Conservation (phyloP, 2,329 filamentous ascomycete species). For the Drechslerella stenobrocha region DNA sequence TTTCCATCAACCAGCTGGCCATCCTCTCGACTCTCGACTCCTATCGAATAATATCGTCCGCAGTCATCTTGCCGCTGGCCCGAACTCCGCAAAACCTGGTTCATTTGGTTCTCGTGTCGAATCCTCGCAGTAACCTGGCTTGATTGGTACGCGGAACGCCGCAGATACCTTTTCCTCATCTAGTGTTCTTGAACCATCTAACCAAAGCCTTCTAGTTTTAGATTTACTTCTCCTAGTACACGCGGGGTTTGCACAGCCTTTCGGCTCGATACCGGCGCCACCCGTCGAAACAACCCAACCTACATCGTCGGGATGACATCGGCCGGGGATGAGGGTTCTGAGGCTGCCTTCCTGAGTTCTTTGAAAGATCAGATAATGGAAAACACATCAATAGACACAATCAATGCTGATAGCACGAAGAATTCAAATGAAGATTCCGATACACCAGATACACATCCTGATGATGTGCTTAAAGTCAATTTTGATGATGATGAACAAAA, state of each 20-base stretch:
- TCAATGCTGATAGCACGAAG: constrained; percentile 34
- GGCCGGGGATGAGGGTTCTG: constrained; percentile 36
- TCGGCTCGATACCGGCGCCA: not conserved
- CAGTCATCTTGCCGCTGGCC: not conserved
- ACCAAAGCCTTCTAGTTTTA: not conserved
- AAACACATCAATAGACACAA: constrained; percentile 28
- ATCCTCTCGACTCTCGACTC: not conserved
- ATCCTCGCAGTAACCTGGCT: not conserved
- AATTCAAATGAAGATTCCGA: constrained; percentile 35
- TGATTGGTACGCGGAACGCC: not conserved
- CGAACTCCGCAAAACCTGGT: not conserved
- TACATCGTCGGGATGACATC: constrained; percentile 27
- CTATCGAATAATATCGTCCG: not conserved
- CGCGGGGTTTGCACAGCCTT: too few relatives aligned
- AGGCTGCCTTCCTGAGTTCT: constrained; percentile 43
- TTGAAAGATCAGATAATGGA: constrained; percentile 44
- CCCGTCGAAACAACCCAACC: constrained; percentile 23
- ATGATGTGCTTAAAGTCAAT: constrained; percentile 47
- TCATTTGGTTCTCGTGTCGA: not conserved
- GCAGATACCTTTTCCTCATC: not conserved
- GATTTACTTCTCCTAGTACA: not conserved
- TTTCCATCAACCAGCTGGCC: not conserved
- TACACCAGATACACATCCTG: constrained; percentile 43
- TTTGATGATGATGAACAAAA: constrained; percentile 44
- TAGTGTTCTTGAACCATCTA: not conserved